Evolutionary conservation across 2,329 filamentous ascomycete genomes (phyloP).

Genomic region (Aspergillus flavus): DNA sequence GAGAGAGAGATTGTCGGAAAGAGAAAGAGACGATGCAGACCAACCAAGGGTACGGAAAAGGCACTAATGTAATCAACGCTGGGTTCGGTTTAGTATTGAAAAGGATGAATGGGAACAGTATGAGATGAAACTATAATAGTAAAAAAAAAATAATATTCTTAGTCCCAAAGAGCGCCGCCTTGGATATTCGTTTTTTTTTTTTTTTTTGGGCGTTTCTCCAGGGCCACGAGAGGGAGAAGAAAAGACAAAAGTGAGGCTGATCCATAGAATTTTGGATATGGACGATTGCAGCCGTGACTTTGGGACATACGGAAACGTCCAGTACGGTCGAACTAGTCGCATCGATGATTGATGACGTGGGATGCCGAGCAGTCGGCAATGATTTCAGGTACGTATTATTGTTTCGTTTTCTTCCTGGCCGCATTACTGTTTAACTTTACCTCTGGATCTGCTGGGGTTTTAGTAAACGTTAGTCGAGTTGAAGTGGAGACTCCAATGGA

Average conservation of each 20-base stretch:
- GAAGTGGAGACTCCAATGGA: background rate
- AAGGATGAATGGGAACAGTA: conserved; percentile 1
- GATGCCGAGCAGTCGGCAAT: conserved; percentile 5
- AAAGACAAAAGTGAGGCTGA: conserved; percentile 21
- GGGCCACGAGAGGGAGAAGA: background rate
- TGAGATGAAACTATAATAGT: conserved; percentile 3
- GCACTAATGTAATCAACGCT: conserved; percentile 14
- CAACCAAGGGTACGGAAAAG: conserved; percentile 20
- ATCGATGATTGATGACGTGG: conserved; percentile 13
- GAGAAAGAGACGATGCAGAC: conserved; percentile 12
- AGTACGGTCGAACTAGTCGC: background rate
- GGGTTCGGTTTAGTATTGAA: conserved; percentile 9
- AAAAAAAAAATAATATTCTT: background rate
- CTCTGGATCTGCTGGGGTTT: conserved; percentile 5
- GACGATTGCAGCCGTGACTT: conserved; percentile 3
- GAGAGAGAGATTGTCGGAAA: background rate
- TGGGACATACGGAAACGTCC: background rate
- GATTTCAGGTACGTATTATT: background rate
- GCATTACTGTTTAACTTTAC: background rate
- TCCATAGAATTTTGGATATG: background rate
- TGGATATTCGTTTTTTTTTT: background rate
- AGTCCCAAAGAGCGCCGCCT: background rate
- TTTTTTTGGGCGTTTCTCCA: background rate
- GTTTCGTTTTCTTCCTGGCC: background rate
- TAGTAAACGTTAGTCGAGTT: conserved; percentile 1